These are phyloP conservation scores for Haplosporangium sp. DNA, from an alignment of 371 early-diverging fungal genomes.

Conservation along the genomic window DNA sequence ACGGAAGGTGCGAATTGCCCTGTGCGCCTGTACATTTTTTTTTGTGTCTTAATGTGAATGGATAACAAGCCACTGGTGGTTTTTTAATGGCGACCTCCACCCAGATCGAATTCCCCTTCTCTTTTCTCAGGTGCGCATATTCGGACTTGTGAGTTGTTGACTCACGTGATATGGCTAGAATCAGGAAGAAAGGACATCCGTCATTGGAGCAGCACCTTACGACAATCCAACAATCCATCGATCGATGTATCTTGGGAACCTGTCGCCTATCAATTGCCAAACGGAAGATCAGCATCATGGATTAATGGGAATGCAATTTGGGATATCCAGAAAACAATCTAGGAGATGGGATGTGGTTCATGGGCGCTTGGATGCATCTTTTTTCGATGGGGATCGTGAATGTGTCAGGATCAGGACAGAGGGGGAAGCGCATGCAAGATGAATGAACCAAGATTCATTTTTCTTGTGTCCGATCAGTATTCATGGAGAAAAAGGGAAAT, in stretches of 20 bases:
- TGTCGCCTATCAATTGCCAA: not conserved
- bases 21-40: too few relatives aligned
- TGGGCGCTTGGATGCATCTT: not conserved
- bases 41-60: too few relatives aligned
- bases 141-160: conserved; percentile 8
- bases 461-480: too few relatives aligned
- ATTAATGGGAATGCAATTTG: not conserved
- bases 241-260: not conserved
- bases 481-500: not conserved
- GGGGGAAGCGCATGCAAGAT: not conserved
- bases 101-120: conserved; percentile 14
- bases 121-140: conserved; percentile 42
- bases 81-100: not conserved
- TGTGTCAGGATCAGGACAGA: not conserved
- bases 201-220: not conserved
- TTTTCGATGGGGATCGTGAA: not conserved
- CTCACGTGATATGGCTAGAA: conserved; percentile 12
- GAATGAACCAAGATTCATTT: too few relatives aligned
- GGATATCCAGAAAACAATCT: too few relatives aligned
- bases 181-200: not conserved
- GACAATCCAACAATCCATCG: conserved; percentile 34
- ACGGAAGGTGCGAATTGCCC: too few relatives aligned
- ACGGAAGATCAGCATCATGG: not conserved
- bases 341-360: not conserved
- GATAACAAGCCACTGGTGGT: not conserved